Evolutionary conservation across 805 yeast genomes (phyloP), one percentile per base, ranked within the genome.

Genomic region (Sugiyamaella floridensis): DNA sequence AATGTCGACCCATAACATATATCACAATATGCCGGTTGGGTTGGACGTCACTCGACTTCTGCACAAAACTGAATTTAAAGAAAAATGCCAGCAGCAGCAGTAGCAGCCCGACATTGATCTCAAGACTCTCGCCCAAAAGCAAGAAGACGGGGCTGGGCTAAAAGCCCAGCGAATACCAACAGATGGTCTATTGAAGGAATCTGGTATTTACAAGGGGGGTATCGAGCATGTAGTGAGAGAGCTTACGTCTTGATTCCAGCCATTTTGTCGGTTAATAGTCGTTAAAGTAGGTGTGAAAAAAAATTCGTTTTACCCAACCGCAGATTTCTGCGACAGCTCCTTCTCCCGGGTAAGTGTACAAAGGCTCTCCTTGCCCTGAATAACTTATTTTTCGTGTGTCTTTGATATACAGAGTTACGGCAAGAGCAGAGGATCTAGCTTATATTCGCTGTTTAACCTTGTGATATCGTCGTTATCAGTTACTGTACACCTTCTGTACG

Each of bases 121-220:
- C 52, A 49, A 49, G 47, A 49, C 52, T 49, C 52, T 43, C 52
- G 11, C 37, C 26, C n/a, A 11, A 32, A 32, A 19, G 43, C 32
- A 48, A 43, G 48, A 49, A 49, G 52, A 49, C 22, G 43, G 52
- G 52, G 52, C 52, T 49, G 52, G 48, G 14, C 32, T 32, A 32
- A 11, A 8, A 47, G 32, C 15, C 20, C 37, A 32, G 37, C 37
- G 37, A 32, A 8, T 32, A 32, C 37, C 37, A 32, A 32, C n/a
- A 32, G 37, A 11, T 32, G 37, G 37, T 32, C 37, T 32, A 32
- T 14, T 11, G n/a, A 32, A 32, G 37, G 51, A 41, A 32, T 26
- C 52, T 49, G 52, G 37, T 32, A 32, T 32, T 11, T 11, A 32
- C 37, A 32, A 11, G 12, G 26, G 26, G 37, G 37, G 37, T 32